These are phyloP conservation scores for Syzygium grande DNA, from an alignment of 345 rosid genomes.

Conservation along the genomic window DNA sequence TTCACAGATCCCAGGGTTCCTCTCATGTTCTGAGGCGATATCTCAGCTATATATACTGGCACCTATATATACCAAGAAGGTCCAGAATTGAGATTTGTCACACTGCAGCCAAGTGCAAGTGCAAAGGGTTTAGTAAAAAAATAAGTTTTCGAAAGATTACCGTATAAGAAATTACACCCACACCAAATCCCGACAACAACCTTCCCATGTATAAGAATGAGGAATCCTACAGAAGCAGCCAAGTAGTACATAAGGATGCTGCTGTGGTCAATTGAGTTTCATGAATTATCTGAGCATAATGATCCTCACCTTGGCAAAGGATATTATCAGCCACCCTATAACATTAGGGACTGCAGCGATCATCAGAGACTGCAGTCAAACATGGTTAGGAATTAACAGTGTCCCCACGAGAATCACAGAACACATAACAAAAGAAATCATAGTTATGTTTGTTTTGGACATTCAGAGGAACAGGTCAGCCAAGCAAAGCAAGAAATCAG, in stretches of 20 bases:
- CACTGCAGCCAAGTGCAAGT: not conserved
- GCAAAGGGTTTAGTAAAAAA: not conserved
- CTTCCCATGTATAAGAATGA: constrained; percentile 78
- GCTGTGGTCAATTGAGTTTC: not conserved
- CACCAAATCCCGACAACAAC: constrained; percentile 70
- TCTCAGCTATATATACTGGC: constrained; percentile 78
- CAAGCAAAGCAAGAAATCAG: not conserved
- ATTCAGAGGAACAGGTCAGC: not conserved
- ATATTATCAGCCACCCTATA: constrained; percentile 69
- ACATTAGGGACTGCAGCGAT: constrained; percentile 70
- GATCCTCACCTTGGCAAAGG: constrained; percentile 53
- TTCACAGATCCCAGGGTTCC: constrained; percentile 67
- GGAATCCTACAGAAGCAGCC: constrained; percentile 35
- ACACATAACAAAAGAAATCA: not conserved
- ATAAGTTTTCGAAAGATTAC: constrained; percentile 14
- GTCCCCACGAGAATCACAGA: not conserved
- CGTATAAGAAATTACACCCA: constrained; percentile 68
- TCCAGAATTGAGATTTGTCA: not conserved
- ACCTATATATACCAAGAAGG: constrained; percentile 28
- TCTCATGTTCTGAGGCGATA: constrained; percentile 71
- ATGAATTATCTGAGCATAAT: not conserved
- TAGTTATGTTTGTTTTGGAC: not conserved
- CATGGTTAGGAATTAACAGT: constrained; percentile 34
- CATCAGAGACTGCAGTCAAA: constrained; percentile 52
- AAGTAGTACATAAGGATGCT: not conserved